Percentiles rank a stretch among this genome's conserved stretches.
These are phyloP conservation scores for Aureobasidium sp. DNA, from an alignment of 2,329 filamentous ascomycete genomes.

Conservation along the genomic window DNA sequence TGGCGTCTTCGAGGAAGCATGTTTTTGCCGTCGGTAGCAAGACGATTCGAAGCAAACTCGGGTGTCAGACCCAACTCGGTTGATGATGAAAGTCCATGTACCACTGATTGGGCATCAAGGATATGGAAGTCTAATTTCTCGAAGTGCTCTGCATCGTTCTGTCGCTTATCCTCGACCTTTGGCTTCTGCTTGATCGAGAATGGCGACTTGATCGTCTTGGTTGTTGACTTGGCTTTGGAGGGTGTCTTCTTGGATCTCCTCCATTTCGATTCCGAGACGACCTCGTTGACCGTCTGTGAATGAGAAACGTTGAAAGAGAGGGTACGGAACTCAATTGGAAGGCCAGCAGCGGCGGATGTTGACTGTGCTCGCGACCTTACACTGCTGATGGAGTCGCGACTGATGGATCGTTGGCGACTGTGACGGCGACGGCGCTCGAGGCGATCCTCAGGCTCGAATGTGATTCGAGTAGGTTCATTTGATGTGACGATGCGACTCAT, in stretches of 20 bases:
- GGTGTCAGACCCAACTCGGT: slow-evolving; percentile 31
- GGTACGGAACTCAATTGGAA: slow-evolving; percentile 25
- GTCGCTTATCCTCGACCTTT: slow-evolving; percentile 13
- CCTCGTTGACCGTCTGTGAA: slow-evolving; percentile 30
- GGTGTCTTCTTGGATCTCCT: background rate
- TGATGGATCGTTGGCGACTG: slow-evolving; percentile 12
- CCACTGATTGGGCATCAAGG: slow-evolving; percentile 31
- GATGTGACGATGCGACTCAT: background rate
- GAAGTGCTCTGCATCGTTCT: slow-evolving; percentile 35
- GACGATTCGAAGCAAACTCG: slow-evolving; percentile 28
- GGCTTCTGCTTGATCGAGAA: background rate
- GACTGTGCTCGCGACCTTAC: slow-evolving; percentile 13
- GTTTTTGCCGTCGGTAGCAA: slow-evolving; percentile 39
- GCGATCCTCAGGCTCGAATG: slow-evolving; percentile 15
- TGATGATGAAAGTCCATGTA: slow-evolving; percentile 18
- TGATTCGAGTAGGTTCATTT: slow-evolving; percentile 9
- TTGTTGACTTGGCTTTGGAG: background rate
- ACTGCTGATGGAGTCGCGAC: slow-evolving; percentile 17
- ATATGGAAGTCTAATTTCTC: slow-evolving; percentile 36
- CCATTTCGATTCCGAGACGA: slow-evolving; percentile 17
- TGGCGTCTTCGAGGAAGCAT: slow-evolving; percentile 37
- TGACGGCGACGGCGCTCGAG: slow-evolving; percentile 4
- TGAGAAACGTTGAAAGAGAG: slow-evolving; percentile 35
- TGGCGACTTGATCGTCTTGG: slow-evolving; percentile 7
- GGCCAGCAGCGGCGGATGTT: slow-evolving; percentile 9